phyloP scores from a whole-genome alignment of 78 protist genomes.

The Capsaspora owczarzaki region DNA sequence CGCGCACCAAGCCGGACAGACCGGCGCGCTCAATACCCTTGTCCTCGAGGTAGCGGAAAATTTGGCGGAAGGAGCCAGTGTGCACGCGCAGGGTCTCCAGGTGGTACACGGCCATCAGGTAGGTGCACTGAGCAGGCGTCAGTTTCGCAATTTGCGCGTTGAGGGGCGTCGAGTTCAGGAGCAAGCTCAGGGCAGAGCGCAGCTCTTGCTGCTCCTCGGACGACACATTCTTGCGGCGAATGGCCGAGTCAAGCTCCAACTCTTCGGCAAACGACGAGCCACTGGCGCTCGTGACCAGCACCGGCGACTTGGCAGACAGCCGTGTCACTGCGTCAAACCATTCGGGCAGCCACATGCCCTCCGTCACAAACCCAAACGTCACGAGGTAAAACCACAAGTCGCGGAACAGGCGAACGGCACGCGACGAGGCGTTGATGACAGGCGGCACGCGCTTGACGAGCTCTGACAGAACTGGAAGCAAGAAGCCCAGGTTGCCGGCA shows the following conservation, averaged over 20 bases:
- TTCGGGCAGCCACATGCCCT: neutral
- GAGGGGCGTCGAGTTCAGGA: neutral
- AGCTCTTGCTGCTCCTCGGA: neutral
- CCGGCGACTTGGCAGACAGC: neutral
- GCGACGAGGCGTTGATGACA: neutral
- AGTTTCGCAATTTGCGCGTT: neutral
- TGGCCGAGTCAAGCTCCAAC: neutral
- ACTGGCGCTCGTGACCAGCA: neutral
- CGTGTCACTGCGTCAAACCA: neutral
- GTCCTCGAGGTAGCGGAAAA: neutral
- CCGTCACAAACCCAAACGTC: neutral
- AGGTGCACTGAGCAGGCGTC: constrained; percentile 2
- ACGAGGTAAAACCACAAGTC: constrained; percentile 8
- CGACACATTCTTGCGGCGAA: neutral
- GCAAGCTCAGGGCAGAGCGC: neutral
- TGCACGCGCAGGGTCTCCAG: neutral
- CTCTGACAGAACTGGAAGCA: neutral
- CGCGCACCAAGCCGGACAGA: neutral
- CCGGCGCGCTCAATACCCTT: neutral
- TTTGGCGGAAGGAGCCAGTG: neutral
- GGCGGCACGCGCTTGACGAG: neutral
- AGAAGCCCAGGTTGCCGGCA: neutral
- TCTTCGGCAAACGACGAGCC: neutral
- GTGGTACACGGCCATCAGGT: neutral
- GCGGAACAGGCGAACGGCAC: neutral